Conservation (phyloP, 2,329 filamentous ascomycete species). For the Ceratocystis cubensis region DNA sequence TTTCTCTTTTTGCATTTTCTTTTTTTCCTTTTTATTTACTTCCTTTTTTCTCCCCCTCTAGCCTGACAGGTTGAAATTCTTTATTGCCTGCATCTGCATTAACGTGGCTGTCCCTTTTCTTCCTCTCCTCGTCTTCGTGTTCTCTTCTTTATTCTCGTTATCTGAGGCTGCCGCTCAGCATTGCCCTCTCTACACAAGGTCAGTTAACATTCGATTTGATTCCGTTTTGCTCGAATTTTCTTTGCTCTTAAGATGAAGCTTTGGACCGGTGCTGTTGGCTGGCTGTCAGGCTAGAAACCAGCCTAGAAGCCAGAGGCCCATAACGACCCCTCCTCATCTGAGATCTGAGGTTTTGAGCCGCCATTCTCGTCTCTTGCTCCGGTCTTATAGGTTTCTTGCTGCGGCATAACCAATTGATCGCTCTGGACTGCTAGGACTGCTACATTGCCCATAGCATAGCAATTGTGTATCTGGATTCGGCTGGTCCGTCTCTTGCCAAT, state of each 20-base stretch:
- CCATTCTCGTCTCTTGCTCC: background rate
- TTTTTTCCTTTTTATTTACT: background rate
- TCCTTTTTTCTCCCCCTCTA: background rate
- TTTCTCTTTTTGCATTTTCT: background rate
- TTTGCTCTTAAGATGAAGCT: no score
- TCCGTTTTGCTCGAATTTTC: background rate
- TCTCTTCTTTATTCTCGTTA: no score
- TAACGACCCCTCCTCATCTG: background rate
- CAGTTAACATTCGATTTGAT: background rate
- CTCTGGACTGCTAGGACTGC: background rate
- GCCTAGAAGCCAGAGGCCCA: background rate
- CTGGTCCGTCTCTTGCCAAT: background rate
- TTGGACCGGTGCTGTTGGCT: no score
- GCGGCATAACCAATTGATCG: background rate
- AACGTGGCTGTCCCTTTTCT: background rate
- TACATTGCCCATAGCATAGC: background rate
- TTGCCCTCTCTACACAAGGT: no score
- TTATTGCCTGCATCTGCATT: background rate
- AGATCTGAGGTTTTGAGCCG: no score
- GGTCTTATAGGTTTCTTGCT: background rate
- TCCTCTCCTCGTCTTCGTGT: no score
- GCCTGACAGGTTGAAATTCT: background rate
- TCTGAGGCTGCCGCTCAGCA: no score
- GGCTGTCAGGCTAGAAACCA: background rate
- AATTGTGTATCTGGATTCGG: background rate